These are phyloP conservation scores for Adansonia gregorii DNA, from an alignment of 441 rosid species.

Conservation along the genomic window DNA sequence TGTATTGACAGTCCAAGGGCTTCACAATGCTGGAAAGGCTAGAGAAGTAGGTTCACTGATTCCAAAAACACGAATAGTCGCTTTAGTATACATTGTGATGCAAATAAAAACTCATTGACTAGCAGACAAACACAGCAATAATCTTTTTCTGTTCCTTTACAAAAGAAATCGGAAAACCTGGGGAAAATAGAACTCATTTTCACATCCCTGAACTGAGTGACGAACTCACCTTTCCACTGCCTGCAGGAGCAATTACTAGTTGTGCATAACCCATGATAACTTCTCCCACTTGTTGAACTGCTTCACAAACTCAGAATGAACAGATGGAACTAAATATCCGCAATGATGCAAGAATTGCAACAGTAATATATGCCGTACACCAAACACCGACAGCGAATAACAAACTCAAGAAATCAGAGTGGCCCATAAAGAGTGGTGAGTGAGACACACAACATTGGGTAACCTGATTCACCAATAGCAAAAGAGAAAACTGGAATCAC, in stretches of 20 bases:
- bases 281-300: constrained; percentile 9
- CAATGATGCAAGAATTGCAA: constrained; percentile 65
- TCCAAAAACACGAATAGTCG: constrained; percentile 13
- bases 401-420: constrained; percentile 50
- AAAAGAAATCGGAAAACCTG: not conserved
- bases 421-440: constrained; percentile 53
- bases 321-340: constrained; percentile 57
- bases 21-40: constrained; percentile 71
- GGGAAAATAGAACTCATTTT: not conserved
- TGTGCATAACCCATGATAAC: constrained; percentile 78
- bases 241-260: constrained; percentile 80
- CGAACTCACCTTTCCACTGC: constrained; percentile 75
- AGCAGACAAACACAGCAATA: not conserved
- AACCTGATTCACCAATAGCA: constrained; percentile 36
- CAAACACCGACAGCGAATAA: constrained; percentile 71
- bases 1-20: constrained; percentile 61
- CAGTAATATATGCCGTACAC: constrained; percentile 78
- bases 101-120: constrained; percentile 14
- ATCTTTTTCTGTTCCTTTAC: not conserved
- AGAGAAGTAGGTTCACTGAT: constrained; percentile 89
- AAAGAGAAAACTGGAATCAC: constrained; percentile 18
- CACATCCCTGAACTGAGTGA: not conserved
- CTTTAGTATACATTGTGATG: not conserved
- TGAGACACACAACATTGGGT: constrained; percentile 29
- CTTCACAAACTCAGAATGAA: constrained; percentile 35